Base-by-base conservation (phyloP, 257 asterid genomes). In the Rehmannia glutinosa region DNA sequence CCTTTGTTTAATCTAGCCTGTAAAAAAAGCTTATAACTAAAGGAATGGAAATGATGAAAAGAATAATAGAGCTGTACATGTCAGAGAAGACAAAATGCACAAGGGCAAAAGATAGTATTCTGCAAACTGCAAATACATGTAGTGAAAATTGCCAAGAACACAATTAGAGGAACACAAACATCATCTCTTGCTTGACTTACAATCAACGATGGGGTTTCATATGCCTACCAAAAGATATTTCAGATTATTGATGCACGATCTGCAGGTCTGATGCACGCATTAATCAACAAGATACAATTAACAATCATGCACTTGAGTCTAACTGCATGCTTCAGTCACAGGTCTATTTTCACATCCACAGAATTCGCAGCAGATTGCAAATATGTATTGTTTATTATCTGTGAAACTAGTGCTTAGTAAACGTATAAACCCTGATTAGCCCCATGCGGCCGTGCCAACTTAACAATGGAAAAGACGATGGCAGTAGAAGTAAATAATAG, bases 1-100 rank as follows among this genome's bases (percentile, higher is more conserved):
- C 58, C 96, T 77, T 86, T 93, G 76, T 88, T 86, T 71, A 78
- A 54, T 74, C 84, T 86, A 63, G 97, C 97, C 97, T 90, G 96
- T 52, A 80, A 70, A 65, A 32, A 55, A 59, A 73, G 23, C 27
- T 6, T 55, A 59, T 43, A 47, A 63, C 46, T 56, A 58, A 23
- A 64, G 42, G 55, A 33, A 71, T 57, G 39, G 33, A 59, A 21
- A 32, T 17, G 51, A 25, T 21, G 7, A 46, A 19, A 45, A 5
- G n/a, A 21, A 54, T 25, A 24, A 57, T 20, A 66, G 27, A 53
- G 62, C n/a, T n/a, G 63, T 4, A 50, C 71, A 49, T 17, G 43
- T 51, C 47, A 38, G 39, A 38, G 39, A 72, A 23, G 41, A 67
- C 3, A 52, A 67, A 60, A 39, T 38, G 39, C 66, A 39, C 39